Base-by-base conservation (phyloP, 176 grass and related monocot species). In the Microstegium vimineum region DNA sequence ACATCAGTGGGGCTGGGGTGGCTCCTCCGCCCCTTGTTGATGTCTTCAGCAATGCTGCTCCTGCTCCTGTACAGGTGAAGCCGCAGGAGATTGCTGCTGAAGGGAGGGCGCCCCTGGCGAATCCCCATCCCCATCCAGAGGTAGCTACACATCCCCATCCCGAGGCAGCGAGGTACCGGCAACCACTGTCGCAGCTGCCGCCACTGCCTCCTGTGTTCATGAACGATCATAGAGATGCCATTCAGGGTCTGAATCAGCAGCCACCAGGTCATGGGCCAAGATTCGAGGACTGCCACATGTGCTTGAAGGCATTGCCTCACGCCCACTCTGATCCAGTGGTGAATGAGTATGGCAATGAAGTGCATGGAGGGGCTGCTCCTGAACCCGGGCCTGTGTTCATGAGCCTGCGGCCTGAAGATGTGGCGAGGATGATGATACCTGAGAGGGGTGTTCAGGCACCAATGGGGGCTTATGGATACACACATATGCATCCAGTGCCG, bases 111-210 rank as follows among this genome's bases (percentile, higher is more conserved):
- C 46, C 67, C 33, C 91, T 82, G 69, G 73, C 54, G 69, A 84
- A 31, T 40, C 74, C 67, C 3, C 83, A 83, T 28, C 74, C 84
- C 25, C 86, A 79, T 14, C 41, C 62, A 20, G 69, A 72, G 42
- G 69, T 31, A 16, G 25, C 69, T 20, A 30, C 41, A 22, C 59
- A 79, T 67, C 62, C 28, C 6, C 79, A 82, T 68, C 78, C 87
- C 8, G 97, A 99, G 78, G 61, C 86, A 2, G 4, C 80, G 42
- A 99, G 78, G 70, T 96, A 91, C 76, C 30, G 83, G 61, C 93
- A 99, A 83, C 97, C 97, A 8, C 82, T 98, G 23, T 98, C 96
- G 7, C 91, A 99, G 90, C 86, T 96, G 37, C 93, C 97, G 10
- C 97, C 97, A 51, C 90, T 99, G 49, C 97, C 97, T 4, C 97